These are phyloP conservation scores for Penstemon eatonii DNA, from an alignment of 257 asterid species.

Conservation along the genomic window DNA sequence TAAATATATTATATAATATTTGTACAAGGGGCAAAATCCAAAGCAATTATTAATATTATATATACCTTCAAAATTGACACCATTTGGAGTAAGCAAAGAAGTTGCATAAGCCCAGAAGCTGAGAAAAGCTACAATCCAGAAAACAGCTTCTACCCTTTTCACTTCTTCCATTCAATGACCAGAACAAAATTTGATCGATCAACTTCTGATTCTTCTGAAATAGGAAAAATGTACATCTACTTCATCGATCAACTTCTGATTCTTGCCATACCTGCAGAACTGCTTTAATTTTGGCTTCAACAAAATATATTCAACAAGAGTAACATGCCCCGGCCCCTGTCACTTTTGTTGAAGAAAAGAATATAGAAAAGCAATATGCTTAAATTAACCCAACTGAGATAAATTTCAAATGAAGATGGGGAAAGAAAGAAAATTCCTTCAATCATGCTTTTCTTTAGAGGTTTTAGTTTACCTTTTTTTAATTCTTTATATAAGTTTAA, in stretches of 20 bases:
- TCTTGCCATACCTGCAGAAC: slow-evolving; percentile 30
- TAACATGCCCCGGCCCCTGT: slow-evolving; percentile 45
- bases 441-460: slow-evolving; percentile 50
- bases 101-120: slow-evolving; percentile 47
- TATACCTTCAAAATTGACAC: slow-evolving; percentile 89
- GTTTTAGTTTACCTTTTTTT: slow-evolving; percentile 25
- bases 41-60: neutral
- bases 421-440: slow-evolving; percentile 36
- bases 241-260: slow-evolving; percentile 14
- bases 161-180: slow-evolving; percentile 29
- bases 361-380: slow-evolving; percentile 36
- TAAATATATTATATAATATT: neutral
- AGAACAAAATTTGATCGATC: slow-evolving; percentile 1
- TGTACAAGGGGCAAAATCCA: neutral
- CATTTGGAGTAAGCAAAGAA: slow-evolving; percentile 78
- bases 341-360: slow-evolving; percentile 67
- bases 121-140: slow-evolving; percentile 38
- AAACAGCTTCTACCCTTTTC: slow-evolving; percentile 32
- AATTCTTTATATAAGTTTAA: slow-evolving; percentile 31
- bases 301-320: slow-evolving; percentile 37
- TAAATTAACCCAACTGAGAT: slow-evolving; percentile 22
- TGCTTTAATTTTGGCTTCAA: slow-evolving; percentile 37
- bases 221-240: slow-evolving; percentile 17
- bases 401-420: slow-evolving; percentile 19
- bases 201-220: too few relatives aligned